Conservation (phyloP, 1,284 basidiomycete species). For the Xerocomus alliaceus region DNA sequence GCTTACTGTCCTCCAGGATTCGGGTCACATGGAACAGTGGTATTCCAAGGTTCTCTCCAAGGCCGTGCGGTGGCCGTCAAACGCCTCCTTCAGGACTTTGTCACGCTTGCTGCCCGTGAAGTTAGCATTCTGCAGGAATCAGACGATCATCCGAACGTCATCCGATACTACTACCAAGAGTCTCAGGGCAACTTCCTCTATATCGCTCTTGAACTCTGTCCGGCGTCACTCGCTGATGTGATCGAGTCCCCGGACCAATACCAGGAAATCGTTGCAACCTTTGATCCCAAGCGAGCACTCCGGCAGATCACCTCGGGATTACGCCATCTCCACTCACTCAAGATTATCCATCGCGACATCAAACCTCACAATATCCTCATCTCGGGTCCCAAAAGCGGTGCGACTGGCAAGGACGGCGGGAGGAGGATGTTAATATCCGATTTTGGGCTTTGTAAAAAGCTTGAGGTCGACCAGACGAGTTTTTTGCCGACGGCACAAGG, state of each 20-base stretch:
- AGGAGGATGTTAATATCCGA: slow-evolving; percentile 94
- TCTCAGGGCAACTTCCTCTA: slow-evolving; percentile 92
- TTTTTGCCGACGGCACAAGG: slow-evolving; percentile 84
- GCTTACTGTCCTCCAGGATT: slow-evolving; percentile 63
- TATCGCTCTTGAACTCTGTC: slow-evolving; percentile 96
- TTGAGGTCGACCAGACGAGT: slow-evolving; percentile 92
- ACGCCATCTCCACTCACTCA: slow-evolving; percentile 90
- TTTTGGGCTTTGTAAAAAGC: slow-evolving; percentile 91
- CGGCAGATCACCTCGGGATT: slow-evolving; percentile 89
- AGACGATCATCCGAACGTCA: slow-evolving; percentile 98
- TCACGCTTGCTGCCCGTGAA: slow-evolving; percentile 93
- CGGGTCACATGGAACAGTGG: slow-evolving; percentile 96
- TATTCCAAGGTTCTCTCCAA: slow-evolving; percentile 92
- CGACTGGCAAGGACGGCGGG: slow-evolving; percentile 53
- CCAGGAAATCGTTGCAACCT: slow-evolving; percentile 68
- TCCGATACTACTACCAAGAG: slow-evolving; percentile 98
- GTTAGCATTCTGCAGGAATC: slow-evolving; percentile 94
- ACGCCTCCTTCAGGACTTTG: slow-evolving; percentile 93
- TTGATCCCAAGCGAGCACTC: slow-evolving; percentile 89
- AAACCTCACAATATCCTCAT: slow-evolving; percentile 98
- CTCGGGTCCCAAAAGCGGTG: slow-evolving; percentile 69
- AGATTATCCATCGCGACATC: slow-evolving; percentile 97
- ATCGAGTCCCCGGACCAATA: slow-evolving; percentile 84
- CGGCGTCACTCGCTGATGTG: slow-evolving; percentile 92
- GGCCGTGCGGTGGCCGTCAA: slow-evolving; percentile 97